Evolutionary conservation across 2,329 filamentous ascomycete species (phyloP).

Genomic region (Neonectria hederae): DNA sequence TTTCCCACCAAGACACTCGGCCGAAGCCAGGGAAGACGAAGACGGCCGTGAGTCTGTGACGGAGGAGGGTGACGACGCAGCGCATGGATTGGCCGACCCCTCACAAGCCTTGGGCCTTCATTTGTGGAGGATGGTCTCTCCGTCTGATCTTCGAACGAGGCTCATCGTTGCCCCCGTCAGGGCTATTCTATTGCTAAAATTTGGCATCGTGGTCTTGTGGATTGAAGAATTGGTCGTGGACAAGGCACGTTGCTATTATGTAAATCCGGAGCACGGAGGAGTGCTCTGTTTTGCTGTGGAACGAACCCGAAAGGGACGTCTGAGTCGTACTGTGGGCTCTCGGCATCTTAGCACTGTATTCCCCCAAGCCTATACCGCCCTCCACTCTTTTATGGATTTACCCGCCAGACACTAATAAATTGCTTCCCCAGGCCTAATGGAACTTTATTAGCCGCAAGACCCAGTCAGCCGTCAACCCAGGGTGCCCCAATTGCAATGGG

Average conservation of each 20-base stretch:
- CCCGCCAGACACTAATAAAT: background rate
- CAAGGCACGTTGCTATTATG: background rate
- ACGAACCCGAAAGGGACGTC: background rate
- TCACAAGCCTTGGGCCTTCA: background rate
- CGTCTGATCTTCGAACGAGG: constrained; percentile 10
- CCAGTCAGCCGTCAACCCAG: too few species aligned
- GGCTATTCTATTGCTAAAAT: background rate
- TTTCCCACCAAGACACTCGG: constrained; percentile 15
- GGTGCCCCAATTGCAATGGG: too few species aligned
- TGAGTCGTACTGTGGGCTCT: background rate
- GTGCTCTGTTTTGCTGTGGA: background rate
- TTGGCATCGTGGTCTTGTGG: background rate
- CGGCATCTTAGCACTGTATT: background rate
- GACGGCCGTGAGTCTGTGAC: background rate
- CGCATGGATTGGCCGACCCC: constrained; percentile 12
- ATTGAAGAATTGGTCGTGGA: background rate
- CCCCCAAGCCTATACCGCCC: background rate
- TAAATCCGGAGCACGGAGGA: background rate
- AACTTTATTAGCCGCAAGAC: background rate
- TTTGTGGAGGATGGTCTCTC: constrained; percentile 19
- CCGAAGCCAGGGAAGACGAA: constrained; percentile 11
- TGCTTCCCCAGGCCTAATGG: background rate
- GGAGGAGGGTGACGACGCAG: constrained; percentile 13
- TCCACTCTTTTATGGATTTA: constrained; percentile 1
- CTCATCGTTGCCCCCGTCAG: background rate